Conservation (phyloP, 495 filamentous ascomycete species). For the Penicillium longicatenatum region DNA sequence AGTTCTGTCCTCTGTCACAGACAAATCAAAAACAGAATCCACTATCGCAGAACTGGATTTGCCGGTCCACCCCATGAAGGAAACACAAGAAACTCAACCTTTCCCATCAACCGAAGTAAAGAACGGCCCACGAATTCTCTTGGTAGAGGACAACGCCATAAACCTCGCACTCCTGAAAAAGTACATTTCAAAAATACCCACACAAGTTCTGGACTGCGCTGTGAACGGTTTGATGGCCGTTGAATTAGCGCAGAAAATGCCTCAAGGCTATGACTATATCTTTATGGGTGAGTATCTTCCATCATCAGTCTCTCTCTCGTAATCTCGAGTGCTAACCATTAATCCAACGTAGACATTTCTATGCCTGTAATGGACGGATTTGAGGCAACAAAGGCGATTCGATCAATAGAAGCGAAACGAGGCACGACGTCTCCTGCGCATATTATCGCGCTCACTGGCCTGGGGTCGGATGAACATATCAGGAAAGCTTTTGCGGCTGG, state of each 20-base stretch:
- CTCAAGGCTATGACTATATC: slow-evolving; percentile 36
- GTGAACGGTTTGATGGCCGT: slow-evolving; percentile 41
- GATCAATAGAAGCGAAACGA: slow-evolving; percentile 45
- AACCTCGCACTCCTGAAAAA: slow-evolving; percentile 60
- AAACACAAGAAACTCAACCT: neutral
- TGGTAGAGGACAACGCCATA: slow-evolving; percentile 68
- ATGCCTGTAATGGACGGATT: slow-evolving; percentile 69
- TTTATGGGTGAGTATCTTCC: slow-evolving; percentile 46
- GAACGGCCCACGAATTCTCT: slow-evolving; percentile 40
- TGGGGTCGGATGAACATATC: slow-evolving; percentile 55
- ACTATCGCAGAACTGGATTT: neutral
- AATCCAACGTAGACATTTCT: slow-evolving; percentile 47
- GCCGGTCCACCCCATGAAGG: neutral
- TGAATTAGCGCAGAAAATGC: slow-evolving; percentile 21
- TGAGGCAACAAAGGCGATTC: slow-evolving; percentile 57
- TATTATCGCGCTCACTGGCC: slow-evolving; percentile 64
- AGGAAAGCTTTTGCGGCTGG: slow-evolving; percentile 59
- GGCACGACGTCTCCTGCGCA: slow-evolving; percentile 27
- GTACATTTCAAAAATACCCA: slow-evolving; percentile 41
- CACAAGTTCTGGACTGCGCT: slow-evolving; percentile 32
- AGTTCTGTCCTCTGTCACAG: neutral
- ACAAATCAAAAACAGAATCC: neutral
- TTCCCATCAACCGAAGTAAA: neutral
- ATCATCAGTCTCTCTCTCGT: neutral
- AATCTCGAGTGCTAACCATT: too few relatives aligned